phyloP scores from a whole-genome alignment of 2,329 filamentous ascomycete genomes.

The Pyrenophora tritici-repentis region DNA sequence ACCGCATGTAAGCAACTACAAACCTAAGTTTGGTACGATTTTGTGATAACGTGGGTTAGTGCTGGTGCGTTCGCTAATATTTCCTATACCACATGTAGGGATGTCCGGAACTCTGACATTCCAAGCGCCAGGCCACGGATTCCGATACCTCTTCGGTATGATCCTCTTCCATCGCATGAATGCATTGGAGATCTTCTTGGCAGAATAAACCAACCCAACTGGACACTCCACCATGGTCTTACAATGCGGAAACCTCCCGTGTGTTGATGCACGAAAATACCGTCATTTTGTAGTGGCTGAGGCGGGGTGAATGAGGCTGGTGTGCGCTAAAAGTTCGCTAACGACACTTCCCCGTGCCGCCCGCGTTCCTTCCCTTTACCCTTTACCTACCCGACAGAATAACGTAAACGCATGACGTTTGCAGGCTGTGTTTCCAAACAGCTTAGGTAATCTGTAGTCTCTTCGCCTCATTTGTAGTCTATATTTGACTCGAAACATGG shows the following conservation, averaged over 20 bases:
- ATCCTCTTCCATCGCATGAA: conserved; percentile 14
- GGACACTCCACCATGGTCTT: conserved; percentile 12
- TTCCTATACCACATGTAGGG: not conserved
- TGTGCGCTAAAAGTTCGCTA: conserved; percentile 15
- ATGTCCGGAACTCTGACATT: conserved; percentile 25
- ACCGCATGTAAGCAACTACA: too few relatives aligned
- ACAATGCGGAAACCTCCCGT: conserved; percentile 30
- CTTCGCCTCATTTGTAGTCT: too few relatives aligned
- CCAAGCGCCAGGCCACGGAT: conserved; percentile 22
- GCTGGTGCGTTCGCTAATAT: too few relatives aligned
- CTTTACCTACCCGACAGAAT: not conserved
- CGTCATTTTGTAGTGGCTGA: conserved; percentile 14
- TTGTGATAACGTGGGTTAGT: too few relatives aligned
- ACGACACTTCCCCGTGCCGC: not conserved
- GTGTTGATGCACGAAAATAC: conserved; percentile 16
- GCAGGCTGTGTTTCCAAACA: too few relatives aligned
- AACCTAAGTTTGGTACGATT: too few relatives aligned
- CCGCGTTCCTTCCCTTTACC: not conserved
- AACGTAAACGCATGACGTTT: not conserved
- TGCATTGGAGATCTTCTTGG: conserved; percentile 7
- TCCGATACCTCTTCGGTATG: conserved; percentile 31
- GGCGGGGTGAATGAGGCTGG: conserved; percentile 11
- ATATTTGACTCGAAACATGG: too few relatives aligned
- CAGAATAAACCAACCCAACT: not conserved
- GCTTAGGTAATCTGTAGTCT: too few relatives aligned